phyloP scores from a whole-genome alignment of 148 eudicot species.

The Heliamphora exappendiculata region DNA sequence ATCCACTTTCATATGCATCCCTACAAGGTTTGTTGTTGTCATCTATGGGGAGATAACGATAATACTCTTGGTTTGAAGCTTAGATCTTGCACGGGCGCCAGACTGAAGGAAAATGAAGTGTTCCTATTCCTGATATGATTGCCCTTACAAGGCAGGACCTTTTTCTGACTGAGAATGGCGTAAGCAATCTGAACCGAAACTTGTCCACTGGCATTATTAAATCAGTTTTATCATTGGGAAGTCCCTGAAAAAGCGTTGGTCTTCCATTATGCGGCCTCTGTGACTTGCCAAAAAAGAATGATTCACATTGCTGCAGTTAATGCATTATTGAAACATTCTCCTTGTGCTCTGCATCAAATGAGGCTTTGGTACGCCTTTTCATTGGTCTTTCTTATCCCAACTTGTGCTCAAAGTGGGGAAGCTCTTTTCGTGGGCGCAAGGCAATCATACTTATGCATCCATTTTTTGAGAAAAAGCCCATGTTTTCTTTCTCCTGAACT shows the following conservation, averaged over 20 bases:
- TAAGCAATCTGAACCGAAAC: not conserved
- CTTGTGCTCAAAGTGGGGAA: not conserved
- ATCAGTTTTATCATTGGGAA: not conserved
- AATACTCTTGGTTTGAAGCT: not conserved
- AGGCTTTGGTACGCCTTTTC: not conserved
- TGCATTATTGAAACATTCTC: too few relatives aligned
- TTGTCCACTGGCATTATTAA: not conserved
- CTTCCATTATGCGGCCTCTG: too few relatives aligned
- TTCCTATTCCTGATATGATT: not conserved
- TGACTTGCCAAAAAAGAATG: too few relatives aligned
- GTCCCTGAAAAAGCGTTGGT: too few relatives aligned
- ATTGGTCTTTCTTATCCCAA: not conserved
- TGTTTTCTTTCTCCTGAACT: not conserved
- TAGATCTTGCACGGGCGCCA: not conserved
- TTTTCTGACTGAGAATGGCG: not conserved
- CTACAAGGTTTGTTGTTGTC: constrained; percentile 48
- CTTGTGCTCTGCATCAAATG: not conserved
- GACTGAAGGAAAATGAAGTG: not conserved
- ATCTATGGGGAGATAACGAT: constrained; percentile 41
- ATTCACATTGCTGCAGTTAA: too few relatives aligned
- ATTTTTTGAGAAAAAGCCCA: not conserved
- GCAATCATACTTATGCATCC: not conserved
- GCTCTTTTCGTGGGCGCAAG: not conserved
- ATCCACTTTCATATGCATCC: constrained; percentile 54
- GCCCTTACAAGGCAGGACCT: not conserved